Percentiles rank a stretch among this genome's conserved stretches.
Evolutionary conservation across 2,329 filamentous ascomycete species (phyloP).

Genomic region (Cladosporium colombiae): DNA sequence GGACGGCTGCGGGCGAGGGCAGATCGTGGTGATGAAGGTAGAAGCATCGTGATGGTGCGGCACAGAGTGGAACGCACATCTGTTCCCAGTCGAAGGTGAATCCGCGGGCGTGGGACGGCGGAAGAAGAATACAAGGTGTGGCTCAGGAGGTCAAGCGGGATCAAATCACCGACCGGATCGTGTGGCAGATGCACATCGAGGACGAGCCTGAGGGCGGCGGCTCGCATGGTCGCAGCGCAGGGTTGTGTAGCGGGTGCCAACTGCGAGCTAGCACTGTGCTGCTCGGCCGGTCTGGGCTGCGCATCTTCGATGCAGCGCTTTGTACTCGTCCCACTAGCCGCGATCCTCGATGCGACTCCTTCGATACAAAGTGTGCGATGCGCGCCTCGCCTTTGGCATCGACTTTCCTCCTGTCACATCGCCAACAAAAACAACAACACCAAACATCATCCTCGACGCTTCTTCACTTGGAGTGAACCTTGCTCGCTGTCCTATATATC

Average conservation of each 20-base stretch:
- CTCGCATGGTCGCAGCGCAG: slow-evolving; percentile 10
- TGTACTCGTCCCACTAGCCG: neutral
- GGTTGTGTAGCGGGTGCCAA: slow-evolving; percentile 7
- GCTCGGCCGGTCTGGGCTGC: neutral
- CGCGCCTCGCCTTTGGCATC: neutral
- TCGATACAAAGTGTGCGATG: slow-evolving; percentile 16
- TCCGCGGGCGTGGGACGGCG: slow-evolving; percentile 11
- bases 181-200: slow-evolving; percentile 11
- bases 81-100: neutral
- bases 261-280: neutral
- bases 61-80: neutral
- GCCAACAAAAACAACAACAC: neutral
- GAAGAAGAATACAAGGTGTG: neutral
- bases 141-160: slow-evolving; percentile 2
- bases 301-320: neutral
- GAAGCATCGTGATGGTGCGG: slow-evolving; percentile 8
- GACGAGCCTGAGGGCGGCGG: neutral
- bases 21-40: slow-evolving; percentile 11
- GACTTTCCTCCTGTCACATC: neutral
- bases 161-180: slow-evolving; percentile 7
- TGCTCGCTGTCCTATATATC: neutral
- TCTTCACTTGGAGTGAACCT: neutral
- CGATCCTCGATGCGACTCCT: slow-evolving; percentile 14
- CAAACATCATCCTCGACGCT: neutral
- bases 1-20: neutral